phyloP scores from a whole-genome alignment of 2,329 filamentous ascomycete species.

The Ophiostoma sp. region DNA sequence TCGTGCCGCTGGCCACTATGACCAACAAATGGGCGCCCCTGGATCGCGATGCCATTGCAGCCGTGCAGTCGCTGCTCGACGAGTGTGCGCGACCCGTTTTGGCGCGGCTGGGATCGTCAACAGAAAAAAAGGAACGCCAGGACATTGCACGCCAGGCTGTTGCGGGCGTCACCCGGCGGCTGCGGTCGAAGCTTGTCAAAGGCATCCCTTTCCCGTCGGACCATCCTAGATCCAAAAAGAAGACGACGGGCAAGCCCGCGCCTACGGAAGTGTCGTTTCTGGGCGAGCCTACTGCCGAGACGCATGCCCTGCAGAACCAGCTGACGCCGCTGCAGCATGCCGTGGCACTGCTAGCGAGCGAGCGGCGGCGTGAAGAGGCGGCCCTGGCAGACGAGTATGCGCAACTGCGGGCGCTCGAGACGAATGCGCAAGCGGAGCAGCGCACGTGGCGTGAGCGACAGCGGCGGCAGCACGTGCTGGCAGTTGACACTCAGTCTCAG shows the following conservation, averaged over 20 bases:
- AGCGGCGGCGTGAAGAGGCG: slow-evolving; percentile 52
- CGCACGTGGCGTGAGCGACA: slow-evolving; percentile 46
- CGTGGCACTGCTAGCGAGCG: slow-evolving; percentile 54
- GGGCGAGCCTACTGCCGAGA: slow-evolving; percentile 62
- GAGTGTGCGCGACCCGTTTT: slow-evolving; percentile 59
- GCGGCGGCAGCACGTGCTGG: slow-evolving; percentile 48
- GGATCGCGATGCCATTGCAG: slow-evolving; percentile 48
- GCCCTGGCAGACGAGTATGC: slow-evolving; percentile 54
- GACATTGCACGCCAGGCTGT: slow-evolving; percentile 53
- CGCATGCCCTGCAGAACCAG: slow-evolving; percentile 50
- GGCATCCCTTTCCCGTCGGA: slow-evolving; percentile 58
- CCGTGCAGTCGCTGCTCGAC: slow-evolving; percentile 51
- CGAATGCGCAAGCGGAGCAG: slow-evolving; percentile 52
- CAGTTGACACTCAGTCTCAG: slow-evolving; percentile 24
- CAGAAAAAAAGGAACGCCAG: slow-evolving; percentile 34
- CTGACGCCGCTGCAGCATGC: slow-evolving; percentile 60
- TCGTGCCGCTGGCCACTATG: slow-evolving; percentile 59
- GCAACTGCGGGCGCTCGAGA: slow-evolving; percentile 46
- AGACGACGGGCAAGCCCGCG: slow-evolving; percentile 27
- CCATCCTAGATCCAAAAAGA: background rate
- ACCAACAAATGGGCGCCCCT: slow-evolving; percentile 63
- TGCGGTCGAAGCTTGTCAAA: slow-evolving; percentile 53
- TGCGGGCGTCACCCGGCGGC: slow-evolving; percentile 48
- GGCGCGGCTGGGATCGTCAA: slow-evolving; percentile 44
- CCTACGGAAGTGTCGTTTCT: slow-evolving; percentile 42